Base-by-base conservation (phyloP, 1,284 basidiomycete genomes). In the Boletus semigastroideus region DNA sequence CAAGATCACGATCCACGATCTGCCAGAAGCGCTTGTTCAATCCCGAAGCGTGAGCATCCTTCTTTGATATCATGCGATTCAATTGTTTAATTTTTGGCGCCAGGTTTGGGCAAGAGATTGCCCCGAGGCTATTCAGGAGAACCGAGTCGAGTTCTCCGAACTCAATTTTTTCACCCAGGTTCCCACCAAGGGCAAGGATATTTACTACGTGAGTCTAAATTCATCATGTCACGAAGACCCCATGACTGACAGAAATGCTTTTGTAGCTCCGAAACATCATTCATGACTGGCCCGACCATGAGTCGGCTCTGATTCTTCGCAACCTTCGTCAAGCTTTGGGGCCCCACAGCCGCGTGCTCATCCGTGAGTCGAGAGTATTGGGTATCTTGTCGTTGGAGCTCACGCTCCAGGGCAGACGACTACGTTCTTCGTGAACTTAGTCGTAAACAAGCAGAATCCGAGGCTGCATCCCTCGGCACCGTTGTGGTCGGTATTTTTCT, bases 161-260 rank as follows among this genome's bases (percentile, higher is more conserved):
- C 58, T 73, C 7, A 52, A 72, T 50, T 71, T 71, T 51, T 62
- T 74, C 33, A 56, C 49, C 8, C 56, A 67, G 36, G 49, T 59
- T 38, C 66, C 67, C 0, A 53, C 64, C 45, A 53, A 59, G 28
- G 57, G 52, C 1, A 64, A 63, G 19, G 63, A 70, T 17, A 50
- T 71, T 14, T 73, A 70, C 47, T 66, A 67, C 44, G 72, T 70
- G 40, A 9, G 65, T 57, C 9, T 25, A 12, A 1, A 16, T 52
- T 7, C 16, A n/a, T 17, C 14, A 6, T 10, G 34, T 16, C 16
- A 36, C 8, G 34, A n/a, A 16, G 34, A n/a, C 34, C 8, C 16
- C 16, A 28, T 28, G 11, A 34, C 42, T 52, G 37, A 53, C 13
- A 5, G 5, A 10, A 22, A 44, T 16, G 30, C 20, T 38, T 28